phyloP scores from a whole-genome alignment of 805 yeast species.

The Yueomyces sp. region DNA sequence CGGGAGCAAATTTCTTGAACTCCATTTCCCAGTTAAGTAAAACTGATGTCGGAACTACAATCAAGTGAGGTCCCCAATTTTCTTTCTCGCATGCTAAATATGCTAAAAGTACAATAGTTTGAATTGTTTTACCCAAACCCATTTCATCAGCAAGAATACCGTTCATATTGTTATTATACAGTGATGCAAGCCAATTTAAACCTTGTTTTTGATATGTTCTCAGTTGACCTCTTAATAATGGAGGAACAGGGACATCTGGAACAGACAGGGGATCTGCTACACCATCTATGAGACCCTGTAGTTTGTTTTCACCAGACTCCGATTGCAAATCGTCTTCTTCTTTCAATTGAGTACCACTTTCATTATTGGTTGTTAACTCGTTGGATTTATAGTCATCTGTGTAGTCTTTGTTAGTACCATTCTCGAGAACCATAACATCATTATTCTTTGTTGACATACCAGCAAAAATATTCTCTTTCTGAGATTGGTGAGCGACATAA shows the following conservation, averaged over 20 bases:
- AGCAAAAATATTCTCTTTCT: background rate
- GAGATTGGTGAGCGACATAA: background rate
- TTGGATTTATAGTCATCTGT: too few species aligned
- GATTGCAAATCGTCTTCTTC: constrained; percentile 5
- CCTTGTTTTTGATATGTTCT: constrained; percentile 94
- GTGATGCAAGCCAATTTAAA: constrained; percentile 89
- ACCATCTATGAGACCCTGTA: background rate
- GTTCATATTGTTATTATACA: constrained; percentile 83
- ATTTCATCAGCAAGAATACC: constrained; percentile 98
- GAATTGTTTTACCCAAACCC: constrained; percentile 97
- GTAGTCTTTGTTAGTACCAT: background rate
- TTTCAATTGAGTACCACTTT: constrained; percentile 1
- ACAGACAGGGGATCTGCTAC: constrained; percentile 25
- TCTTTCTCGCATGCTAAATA: constrained; percentile 89
- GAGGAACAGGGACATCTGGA: constrained; percentile 68
- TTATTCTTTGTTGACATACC: background rate
- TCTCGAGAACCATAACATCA: too few species aligned
- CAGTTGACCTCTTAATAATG: constrained; percentile 62
- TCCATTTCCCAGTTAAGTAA: constrained; percentile 99
- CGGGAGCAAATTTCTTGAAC: constrained; percentile 95
- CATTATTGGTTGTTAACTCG: background rate
- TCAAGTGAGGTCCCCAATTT: constrained; percentile 96
- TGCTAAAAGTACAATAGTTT: constrained; percentile 75
- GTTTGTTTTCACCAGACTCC: background rate
- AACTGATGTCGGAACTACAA: constrained; percentile 95